Evolutionary conservation across 1,284 basidiomycete genomes (phyloP).

Genomic region (Ceratobasidium sp.): DNA sequence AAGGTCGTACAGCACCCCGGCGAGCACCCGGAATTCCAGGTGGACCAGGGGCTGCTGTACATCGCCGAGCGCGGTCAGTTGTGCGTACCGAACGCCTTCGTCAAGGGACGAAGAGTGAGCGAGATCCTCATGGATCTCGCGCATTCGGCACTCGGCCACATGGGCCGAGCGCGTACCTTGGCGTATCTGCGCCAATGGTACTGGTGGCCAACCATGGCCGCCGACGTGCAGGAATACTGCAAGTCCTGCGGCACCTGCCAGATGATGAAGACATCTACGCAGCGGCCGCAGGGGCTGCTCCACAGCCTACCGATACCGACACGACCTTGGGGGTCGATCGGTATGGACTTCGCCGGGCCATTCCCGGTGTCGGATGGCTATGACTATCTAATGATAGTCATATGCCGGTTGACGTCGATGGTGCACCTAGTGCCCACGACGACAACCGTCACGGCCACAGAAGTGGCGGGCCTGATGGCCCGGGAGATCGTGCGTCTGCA

Average conservation of each 20-base stretch:
- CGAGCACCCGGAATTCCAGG: constrained; percentile 53
- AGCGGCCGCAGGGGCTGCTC: constrained; percentile 56
- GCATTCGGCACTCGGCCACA: constrained; percentile 46
- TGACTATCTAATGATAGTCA: constrained; percentile 60
- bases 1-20: constrained; percentile 41
- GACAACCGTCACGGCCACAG: constrained; percentile 56
- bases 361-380: constrained; percentile 57
- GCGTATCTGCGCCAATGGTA: constrained; percentile 39
- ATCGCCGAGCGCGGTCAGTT: constrained; percentile 52
- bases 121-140: constrained; percentile 51
- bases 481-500: constrained; percentile 60
- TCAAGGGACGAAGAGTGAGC: constrained; percentile 41
- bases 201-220: constrained; percentile 51
- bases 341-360: constrained; percentile 65
- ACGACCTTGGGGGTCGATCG: constrained; percentile 60
- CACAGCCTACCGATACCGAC: constrained; percentile 57
- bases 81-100: constrained; percentile 58
- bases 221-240: constrained; percentile 46
- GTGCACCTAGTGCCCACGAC: constrained; percentile 58
- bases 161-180: constrained; percentile 48
- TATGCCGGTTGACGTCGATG: constrained; percentile 59
- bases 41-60: constrained; percentile 54
- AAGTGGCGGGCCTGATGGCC: constrained; percentile 62
- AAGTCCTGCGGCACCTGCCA: constrained; percentile 43
- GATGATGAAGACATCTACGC: constrained; percentile 43